Base-by-base conservation (phyloP, 2,329 filamentous ascomycete species). In the Aspergillus nomiae region DNA sequence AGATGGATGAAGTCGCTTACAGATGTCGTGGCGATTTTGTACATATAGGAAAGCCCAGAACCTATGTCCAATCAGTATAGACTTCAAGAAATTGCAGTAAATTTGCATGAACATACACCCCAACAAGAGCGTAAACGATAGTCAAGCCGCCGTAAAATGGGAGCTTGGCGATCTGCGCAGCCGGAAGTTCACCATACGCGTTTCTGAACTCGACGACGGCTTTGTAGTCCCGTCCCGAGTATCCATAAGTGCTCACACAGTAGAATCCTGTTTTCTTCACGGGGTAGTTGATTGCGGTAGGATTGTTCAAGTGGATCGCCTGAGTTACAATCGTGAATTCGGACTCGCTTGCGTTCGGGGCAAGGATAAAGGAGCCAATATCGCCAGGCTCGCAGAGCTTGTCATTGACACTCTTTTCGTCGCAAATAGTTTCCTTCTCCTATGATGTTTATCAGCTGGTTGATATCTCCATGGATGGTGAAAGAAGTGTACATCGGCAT, bases 11-110 rank as follows among this genome's bases (percentile, higher is more conserved):
- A 28, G 53, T 32, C 41, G 60, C 88, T 80, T 80, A 91, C 89
- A 82, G 66, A 99, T 98, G 77, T 99, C 95, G 72, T 91, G 88
- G 63, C 94, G 87, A 77, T 99, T 92, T 78, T 97, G 93, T 73
- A 94, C 94, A 80, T 99, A 98, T 26, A 98, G 84, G 78, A 97
- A 97, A 11, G 87, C 92, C 95, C 95, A 99, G 77, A 93, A 94
- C 14, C 88, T 89, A 65, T 65, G n/a, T 3, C 28, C 26, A 10
- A 62, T 77, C 14, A 77, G 76, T 45, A 38, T 26, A 51, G 46
- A 57, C 0, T 59, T 32, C 14, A 19, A 24, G 21, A 59, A 10
- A 11, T 8, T 38, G 26, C 12, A 50, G 14, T 21, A 2, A 3
- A 38, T 24, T 1, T 4, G 11, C 10, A 7, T 5, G 11, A 19